These are phyloP conservation scores for Corniculantispora saksenae DNA, from an alignment of 2,329 filamentous ascomycete genomes.

Conservation along the genomic window DNA sequence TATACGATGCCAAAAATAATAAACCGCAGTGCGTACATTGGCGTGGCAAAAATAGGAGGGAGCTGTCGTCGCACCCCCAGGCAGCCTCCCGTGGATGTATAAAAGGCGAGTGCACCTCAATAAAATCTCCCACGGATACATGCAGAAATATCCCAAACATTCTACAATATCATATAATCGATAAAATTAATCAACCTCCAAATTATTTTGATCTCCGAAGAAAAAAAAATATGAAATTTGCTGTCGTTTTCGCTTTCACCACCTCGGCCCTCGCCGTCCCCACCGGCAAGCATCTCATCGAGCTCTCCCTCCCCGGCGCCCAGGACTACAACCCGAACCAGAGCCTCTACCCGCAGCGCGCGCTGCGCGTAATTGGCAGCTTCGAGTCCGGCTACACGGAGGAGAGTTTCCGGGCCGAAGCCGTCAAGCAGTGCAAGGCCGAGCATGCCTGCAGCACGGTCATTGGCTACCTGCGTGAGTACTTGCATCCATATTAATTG, in stretches of 20 bases:
- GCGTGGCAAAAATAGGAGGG: too few relatives aligned
- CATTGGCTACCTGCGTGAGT: constrained; percentile 13
- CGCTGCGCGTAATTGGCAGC: not conserved
- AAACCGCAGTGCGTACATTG: too few relatives aligned
- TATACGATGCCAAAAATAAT: not conserved
- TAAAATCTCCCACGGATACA: too few relatives aligned
- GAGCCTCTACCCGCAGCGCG: constrained; percentile 12
- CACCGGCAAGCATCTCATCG: not conserved
- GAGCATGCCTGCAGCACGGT: constrained; percentile 16
- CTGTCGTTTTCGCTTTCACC: not conserved
- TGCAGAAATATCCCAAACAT: too few relatives aligned
- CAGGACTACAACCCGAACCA: constrained; percentile 11
- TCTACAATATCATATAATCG: too few relatives aligned
- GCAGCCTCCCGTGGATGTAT: not conserved
- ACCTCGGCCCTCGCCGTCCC: constrained; percentile 1
- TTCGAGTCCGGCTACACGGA: not conserved
- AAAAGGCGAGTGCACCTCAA: not conserved
- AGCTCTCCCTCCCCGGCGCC: constrained; percentile 9
- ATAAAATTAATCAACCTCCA: too few relatives aligned
- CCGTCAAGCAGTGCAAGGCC: constrained; percentile 7
- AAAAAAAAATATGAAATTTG: constrained; percentile 2
- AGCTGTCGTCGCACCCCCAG: too few relatives aligned
- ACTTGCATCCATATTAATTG: not conserved
- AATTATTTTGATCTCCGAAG: too few relatives aligned
- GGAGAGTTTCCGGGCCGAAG: constrained; percentile 12